These are phyloP conservation scores for Leucocoprinus sp. DNA, from an alignment of 768 basidiomycete genomes.

Conservation along the genomic window DNA sequence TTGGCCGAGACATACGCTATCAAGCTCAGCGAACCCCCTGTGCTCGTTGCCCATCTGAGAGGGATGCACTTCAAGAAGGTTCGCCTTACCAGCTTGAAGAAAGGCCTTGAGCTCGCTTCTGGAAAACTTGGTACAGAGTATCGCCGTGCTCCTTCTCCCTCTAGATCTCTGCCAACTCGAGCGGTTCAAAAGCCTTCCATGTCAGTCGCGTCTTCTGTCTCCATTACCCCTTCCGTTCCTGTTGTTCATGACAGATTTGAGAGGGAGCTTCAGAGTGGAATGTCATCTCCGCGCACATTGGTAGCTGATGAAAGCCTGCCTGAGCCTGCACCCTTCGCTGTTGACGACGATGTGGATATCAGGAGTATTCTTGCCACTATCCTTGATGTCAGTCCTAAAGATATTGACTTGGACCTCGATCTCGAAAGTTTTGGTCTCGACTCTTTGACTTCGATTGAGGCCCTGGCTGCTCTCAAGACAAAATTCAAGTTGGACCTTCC, in stretches of 20 bases:
- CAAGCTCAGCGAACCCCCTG: conserved; percentile 23
- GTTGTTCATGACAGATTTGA: no score
- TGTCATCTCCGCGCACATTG: conserved; percentile 32
- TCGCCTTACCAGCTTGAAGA: conserved; percentile 39
- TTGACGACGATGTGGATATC: conserved; percentile 22
- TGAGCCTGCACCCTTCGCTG: conserved; percentile 14
- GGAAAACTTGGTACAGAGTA: conserved; percentile 9
- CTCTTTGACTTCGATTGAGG: conserved; percentile 56
- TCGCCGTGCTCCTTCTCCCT: neutral
- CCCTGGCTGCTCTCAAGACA: conserved; percentile 35
- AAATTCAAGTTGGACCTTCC: conserved; percentile 37
- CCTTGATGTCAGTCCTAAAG: conserved; percentile 32
- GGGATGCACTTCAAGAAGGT: conserved; percentile 55
- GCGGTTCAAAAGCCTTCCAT: neutral
- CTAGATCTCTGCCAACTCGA: neutral
- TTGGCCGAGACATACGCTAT: conserved; percentile 46
- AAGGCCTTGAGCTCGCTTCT: conserved; percentile 30
- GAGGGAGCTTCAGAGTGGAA: conserved; percentile 12
- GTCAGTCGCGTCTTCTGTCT: no score
- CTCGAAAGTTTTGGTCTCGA: conserved; percentile 49
- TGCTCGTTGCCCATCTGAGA: conserved; percentile 48
- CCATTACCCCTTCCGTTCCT: no score
- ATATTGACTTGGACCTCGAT: conserved; percentile 38
- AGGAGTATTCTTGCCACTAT: conserved; percentile 34
- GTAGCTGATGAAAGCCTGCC: conserved; percentile 27